These are phyloP conservation scores for Eimeria zaria DNA, from an alignment of 169 alveolate genomes.

Conservation along the genomic window DNA sequence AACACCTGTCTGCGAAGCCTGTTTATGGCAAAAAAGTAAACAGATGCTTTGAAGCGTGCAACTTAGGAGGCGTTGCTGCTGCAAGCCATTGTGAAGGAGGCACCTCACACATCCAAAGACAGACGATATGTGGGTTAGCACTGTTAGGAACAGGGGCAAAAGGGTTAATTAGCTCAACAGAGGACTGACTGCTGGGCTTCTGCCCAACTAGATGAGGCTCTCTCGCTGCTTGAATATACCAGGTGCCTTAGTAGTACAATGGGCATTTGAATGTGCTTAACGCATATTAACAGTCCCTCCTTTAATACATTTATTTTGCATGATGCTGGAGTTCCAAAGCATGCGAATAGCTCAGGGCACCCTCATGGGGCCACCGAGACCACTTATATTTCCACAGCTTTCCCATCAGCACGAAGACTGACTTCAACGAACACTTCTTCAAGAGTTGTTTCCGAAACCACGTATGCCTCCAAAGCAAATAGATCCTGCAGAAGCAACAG, in stretches of 20 bases:
- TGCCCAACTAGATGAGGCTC: background rate
- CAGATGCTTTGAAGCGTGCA: background rate
- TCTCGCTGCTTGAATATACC: background rate
- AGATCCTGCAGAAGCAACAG: conserved; percentile 47
- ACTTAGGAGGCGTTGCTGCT: background rate
- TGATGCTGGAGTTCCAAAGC: background rate
- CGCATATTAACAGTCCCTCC: background rate
- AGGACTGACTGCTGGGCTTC: background rate
- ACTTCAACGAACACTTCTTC: conserved; percentile 73
- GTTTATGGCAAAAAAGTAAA: background rate
- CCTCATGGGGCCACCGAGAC: background rate
- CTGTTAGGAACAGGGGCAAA: background rate
- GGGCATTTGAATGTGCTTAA: background rate
- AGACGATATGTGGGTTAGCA: background rate
- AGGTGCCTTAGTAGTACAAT: background rate
- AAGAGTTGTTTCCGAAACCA: conserved; percentile 54
- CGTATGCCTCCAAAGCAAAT: conserved; percentile 63
- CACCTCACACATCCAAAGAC: background rate
- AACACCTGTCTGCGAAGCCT: background rate
- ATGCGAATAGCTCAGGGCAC: background rate
- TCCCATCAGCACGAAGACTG: conserved; percentile 22
- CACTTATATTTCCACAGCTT: background rate
- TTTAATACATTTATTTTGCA: background rate
- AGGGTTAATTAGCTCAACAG: background rate
- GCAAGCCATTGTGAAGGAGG: background rate